Evolutionary conservation across 75 land plant species (phyloP).

Genomic region (Sequoiadendron giganteum): DNA sequence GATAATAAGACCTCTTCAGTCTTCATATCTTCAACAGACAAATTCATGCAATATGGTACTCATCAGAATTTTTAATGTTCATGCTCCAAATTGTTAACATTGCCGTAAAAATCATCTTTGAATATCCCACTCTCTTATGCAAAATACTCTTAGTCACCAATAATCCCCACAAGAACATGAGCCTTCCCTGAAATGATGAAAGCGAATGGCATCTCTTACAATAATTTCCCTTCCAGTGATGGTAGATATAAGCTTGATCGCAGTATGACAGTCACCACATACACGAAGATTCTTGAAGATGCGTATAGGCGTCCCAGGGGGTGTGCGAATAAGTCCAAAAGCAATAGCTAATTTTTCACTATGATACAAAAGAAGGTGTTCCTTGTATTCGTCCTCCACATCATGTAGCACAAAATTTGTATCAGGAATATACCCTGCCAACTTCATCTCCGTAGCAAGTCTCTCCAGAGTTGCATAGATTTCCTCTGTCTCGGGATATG

Average conservation of each 20-base stretch:
- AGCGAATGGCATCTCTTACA: conserved; percentile 11
- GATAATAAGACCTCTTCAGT: neutral
- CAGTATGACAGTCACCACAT: conserved; percentile 11
- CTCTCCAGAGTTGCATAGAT: neutral
- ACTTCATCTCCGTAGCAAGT: neutral
- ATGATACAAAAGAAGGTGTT: neutral
- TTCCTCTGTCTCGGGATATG: neutral
- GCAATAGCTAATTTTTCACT: conserved; percentile 7
- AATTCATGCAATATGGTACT: neutral
- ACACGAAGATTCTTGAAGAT: conserved; percentile 8
- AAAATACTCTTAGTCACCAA: neutral
- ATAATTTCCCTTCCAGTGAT: conserved; percentile 2
- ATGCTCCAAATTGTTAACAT: neutral
- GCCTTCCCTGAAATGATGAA: conserved; percentile 10
- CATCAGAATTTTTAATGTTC: neutral
- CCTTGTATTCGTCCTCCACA: neutral
- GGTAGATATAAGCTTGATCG: neutral
- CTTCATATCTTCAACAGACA: neutral
- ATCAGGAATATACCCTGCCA: conserved; percentile 8
- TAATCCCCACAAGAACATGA: conserved; percentile 10
- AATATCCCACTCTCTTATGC: neutral
- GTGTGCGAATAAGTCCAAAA: neutral
- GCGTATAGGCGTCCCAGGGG: neutral
- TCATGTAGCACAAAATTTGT: conserved; percentile 6
- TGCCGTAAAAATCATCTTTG: neutral